These are phyloP conservation scores for Suhomyces sp. DNA, from an alignment of 805 yeast genomes.

Conservation along the genomic window DNA sequence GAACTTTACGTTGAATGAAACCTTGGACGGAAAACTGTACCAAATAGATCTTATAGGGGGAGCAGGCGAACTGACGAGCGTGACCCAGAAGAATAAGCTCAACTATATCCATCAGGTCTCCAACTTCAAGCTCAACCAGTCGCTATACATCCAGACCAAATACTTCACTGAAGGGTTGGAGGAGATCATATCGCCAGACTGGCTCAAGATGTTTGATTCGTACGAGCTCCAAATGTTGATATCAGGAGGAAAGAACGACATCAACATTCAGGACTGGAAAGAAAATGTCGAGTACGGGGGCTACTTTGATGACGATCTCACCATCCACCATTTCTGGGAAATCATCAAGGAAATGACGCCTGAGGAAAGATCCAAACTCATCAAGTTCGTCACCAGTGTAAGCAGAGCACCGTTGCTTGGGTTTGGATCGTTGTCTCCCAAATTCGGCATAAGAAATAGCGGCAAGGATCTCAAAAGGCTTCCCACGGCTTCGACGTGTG, in stretches of 20 bases:
- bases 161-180: slow-evolving; percentile 69
- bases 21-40: slow-evolving; percentile 33
- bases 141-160: slow-evolving; percentile 55
- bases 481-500: slow-evolving; percentile 94
- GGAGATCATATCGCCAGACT: slow-evolving; percentile 61
- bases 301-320: slow-evolving; percentile 49
- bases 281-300: slow-evolving; percentile 66
- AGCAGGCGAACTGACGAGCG: slow-evolving; percentile 53
- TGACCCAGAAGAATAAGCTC: slow-evolving; percentile 57
- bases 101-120: slow-evolving; percentile 77
- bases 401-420: slow-evolving; percentile 91
- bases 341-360: slow-evolving; percentile 64
- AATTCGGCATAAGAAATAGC: slow-evolving; percentile 73
- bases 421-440: slow-evolving; percentile 59
- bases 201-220: slow-evolving; percentile 86
- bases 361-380: slow-evolving; percentile 59
- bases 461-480: slow-evolving; percentile 57
- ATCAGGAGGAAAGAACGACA: slow-evolving; percentile 67
- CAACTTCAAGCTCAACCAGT: slow-evolving; percentile 69
- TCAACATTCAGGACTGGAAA: slow-evolving; percentile 69
- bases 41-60: slow-evolving; percentile 51
- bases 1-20: slow-evolving; percentile 61
- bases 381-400: slow-evolving; percentile 90
- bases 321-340: slow-evolving; percentile 70
- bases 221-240: slow-evolving; percentile 74